Evolutionary conservation across 1,139 yeast genomes (phyloP).

Genomic region (Kodamaea ohmeri): DNA sequence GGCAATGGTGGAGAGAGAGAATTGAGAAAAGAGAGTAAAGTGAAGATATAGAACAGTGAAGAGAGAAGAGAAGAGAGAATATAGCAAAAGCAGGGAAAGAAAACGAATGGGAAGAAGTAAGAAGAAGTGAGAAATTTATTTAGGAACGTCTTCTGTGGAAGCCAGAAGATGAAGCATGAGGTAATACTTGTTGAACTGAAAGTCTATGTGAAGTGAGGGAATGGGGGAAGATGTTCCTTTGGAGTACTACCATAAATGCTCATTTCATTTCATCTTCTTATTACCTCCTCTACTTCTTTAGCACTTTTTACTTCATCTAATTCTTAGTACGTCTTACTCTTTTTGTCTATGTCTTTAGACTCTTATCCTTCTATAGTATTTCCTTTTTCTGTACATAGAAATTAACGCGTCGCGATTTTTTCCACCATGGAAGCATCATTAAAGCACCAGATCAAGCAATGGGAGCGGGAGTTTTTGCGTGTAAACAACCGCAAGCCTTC

Average conservation of each 20-base stretch:
- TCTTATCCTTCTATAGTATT: not conserved
- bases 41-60: not conserved
- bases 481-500: constrained; percentile 49
- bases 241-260: too few species aligned
- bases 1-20: not conserved
- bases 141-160: too few species aligned
- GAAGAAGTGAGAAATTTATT: too few species aligned
- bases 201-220: too few species aligned
- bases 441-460: constrained; percentile 51
- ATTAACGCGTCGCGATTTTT: constrained; percentile 1
- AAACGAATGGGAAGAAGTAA: not conserved
- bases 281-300: too few species aligned
- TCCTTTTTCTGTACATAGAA: not conserved
- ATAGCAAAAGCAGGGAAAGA: not conserved
- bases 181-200: too few species aligned
- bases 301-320: too few species aligned
- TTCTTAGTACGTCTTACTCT: too few species aligned
- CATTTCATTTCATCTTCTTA: too few species aligned
- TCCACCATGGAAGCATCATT: constrained; percentile 17
- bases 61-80: not conserved
- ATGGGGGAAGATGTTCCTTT: too few species aligned
- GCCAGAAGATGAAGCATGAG: too few species aligned
- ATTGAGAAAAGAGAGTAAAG: not conserved
- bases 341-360: too few species aligned
- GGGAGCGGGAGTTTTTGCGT: constrained; percentile 56